phyloP scores from a whole-genome alignment of 2,329 filamentous ascomycete species.

The Xylaria sp. region DNA sequence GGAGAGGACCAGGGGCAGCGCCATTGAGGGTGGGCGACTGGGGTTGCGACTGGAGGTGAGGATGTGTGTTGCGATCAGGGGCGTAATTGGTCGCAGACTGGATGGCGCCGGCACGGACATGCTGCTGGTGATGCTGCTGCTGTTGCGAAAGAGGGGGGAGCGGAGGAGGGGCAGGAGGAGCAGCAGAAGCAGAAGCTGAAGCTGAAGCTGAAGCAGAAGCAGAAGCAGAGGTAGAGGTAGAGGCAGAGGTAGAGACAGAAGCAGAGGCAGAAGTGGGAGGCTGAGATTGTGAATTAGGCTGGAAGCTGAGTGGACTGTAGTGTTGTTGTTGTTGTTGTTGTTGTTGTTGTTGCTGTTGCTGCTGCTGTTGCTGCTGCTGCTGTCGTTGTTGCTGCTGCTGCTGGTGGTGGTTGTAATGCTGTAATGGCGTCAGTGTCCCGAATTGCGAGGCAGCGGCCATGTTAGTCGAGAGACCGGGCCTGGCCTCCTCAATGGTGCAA shows the following conservation, averaged over 20 bases:
- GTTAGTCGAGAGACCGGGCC: constrained; percentile 25
- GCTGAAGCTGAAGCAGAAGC: background rate
- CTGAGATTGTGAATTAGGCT: background rate
- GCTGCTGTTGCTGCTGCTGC: constrained; percentile 27
- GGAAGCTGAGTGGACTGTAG: constrained; percentile 27
- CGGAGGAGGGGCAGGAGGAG: background rate
- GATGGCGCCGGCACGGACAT: background rate
- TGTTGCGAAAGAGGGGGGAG: background rate
- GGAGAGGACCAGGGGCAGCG: constrained; percentile 4
- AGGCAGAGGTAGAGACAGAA: too few species aligned
- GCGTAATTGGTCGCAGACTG: constrained; percentile 14
- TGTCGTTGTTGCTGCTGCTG: constrained; percentile 14
- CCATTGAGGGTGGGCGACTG: constrained; percentile 24
- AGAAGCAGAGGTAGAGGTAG: too few species aligned
- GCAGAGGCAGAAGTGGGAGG: background rate
- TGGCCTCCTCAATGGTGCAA: constrained; percentile 2
- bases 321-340: constrained; percentile 20
- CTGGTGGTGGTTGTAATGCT: constrained; percentile 40
- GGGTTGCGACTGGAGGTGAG: constrained; percentile 24
- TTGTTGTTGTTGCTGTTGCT: constrained; percentile 25
- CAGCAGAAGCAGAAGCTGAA: constrained; percentile 13
- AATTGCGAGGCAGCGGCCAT: constrained; percentile 43
- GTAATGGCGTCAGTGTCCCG: constrained; percentile 37
- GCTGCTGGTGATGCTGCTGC: constrained; percentile 12
- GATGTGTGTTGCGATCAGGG: constrained; percentile 23